These are phyloP conservation scores for Claviceps sp. DNA, from an alignment of 2,329 filamentous ascomycete genomes.

Conservation along the genomic window DNA sequence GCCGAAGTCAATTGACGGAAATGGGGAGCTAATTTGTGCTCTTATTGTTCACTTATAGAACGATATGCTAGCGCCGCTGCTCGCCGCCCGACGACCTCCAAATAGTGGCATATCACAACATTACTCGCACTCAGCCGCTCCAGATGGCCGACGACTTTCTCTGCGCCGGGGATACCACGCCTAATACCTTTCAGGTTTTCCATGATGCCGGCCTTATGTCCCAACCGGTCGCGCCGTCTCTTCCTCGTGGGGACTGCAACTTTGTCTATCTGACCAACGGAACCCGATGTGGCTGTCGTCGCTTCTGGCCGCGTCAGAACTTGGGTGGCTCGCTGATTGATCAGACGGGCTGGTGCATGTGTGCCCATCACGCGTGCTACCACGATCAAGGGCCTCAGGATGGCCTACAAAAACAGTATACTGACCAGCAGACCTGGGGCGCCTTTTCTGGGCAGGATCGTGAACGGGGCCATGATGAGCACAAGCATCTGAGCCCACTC, in stretches of 20 bases:
- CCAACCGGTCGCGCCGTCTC: constrained; percentile 15
- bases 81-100: not conserved
- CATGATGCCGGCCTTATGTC: constrained; percentile 28
- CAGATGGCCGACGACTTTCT: constrained; percentile 40
- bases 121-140: not conserved
- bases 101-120: not conserved
- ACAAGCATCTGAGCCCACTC: constrained; percentile 39
- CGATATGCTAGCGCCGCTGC: not conserved
- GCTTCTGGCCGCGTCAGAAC: constrained; percentile 40
- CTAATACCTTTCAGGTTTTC: constrained; percentile 42
- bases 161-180: constrained; percentile 28
- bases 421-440: constrained; percentile 11
- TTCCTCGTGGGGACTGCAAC: constrained; percentile 44
- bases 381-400: constrained; percentile 34
- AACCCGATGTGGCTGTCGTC: constrained; percentile 44
- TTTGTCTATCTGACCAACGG: constrained; percentile 41
- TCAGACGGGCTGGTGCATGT: constrained; percentile 45
- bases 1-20: not conserved
- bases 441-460: constrained; percentile 33
- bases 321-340: constrained; percentile 22
- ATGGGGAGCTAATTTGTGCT: not conserved
- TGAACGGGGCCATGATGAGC: constrained; percentile 32
- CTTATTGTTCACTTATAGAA: not conserved
- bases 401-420: constrained; percentile 7
- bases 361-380: constrained; percentile 48